Percentiles rank a stretch among this genome's conserved stretches.
These are phyloP conservation scores for Aureobasidium sp. DNA, from an alignment of 2,329 filamentous ascomycete genomes.

Conservation along the genomic window DNA sequence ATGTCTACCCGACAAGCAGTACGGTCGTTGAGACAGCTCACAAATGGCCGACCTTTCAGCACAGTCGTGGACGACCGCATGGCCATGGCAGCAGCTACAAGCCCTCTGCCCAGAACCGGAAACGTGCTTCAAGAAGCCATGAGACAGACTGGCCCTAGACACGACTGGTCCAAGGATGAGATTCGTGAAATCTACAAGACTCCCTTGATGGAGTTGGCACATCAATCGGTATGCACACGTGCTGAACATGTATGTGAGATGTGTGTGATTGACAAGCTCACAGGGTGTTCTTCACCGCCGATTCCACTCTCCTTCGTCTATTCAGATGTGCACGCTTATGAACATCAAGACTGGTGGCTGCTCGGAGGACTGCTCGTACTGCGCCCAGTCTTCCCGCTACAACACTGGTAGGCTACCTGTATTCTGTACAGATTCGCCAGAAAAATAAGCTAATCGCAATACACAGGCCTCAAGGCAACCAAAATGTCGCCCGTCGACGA, in stretches of 20 bases:
- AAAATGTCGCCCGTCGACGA: conserved; percentile 72
- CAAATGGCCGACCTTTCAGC: conserved; percentile 25
- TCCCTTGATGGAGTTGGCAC: conserved; percentile 63
- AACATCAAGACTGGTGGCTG: conserved; percentile 95
- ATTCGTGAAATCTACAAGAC: conserved; percentile 75
- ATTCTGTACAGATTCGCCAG: neutral
- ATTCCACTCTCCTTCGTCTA: conserved; percentile 74
- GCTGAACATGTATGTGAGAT: neutral
- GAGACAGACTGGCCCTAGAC: conserved; percentile 52
- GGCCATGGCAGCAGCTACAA: conserved; percentile 20
- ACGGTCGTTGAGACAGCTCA: conserved; percentile 16
- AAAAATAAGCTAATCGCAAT: neutral
- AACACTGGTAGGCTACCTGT: conserved; percentile 41
- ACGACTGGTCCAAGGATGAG: conserved; percentile 74
- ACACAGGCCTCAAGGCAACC: conserved; percentile 58
- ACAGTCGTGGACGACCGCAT: conserved; percentile 29
- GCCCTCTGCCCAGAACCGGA: conserved; percentile 19
- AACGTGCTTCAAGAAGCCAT: conserved; percentile 44
- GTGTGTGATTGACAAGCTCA: neutral
- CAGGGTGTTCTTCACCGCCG: conserved; percentile 71
- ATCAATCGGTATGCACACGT: conserved; percentile 22
- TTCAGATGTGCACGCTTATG: conserved; percentile 91
- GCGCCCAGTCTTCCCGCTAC: conserved; percentile 79
- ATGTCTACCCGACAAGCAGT: conserved; percentile 13
- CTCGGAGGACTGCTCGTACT: conserved; percentile 89